Evolutionary conservation across 352 stramenopile genomes (phyloP), one percentile per base, ranked within the genome.

Genomic region (Pythium volutum): DNA sequence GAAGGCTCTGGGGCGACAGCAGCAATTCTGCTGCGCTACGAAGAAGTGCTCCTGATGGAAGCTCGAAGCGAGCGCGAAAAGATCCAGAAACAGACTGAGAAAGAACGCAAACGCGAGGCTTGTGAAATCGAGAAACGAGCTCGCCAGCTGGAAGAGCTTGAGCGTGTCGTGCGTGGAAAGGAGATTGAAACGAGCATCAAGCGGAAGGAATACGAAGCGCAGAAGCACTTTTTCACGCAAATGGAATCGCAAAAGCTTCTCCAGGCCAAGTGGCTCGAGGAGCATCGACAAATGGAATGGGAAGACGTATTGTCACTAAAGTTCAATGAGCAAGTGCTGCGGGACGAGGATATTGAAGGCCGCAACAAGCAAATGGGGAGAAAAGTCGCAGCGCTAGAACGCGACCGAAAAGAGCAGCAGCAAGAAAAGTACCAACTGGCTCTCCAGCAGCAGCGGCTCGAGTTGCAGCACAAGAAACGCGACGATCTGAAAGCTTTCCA

Each of bases 401-500:
- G 64, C 1, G 79, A 87, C 22, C 77, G 81, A 0, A 43, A 71
- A 25, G 79, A 91, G 22, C 62, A 76, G n/a, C 61, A 76, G 5
- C 66, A 74, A 38, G 69, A 69, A n/a, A 49, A 62, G 12, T 68
- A 66, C 2, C 79, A 89, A 57, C 51, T 91, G 3, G 57, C 72
- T 11, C 50, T 87, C 4, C 77, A 88, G 42, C 75, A 71, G 20
- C 59, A 74, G 29, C 77, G 79, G 27, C 59, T 91, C 0, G 58
- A 66, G 4, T 57, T 62, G 36, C 81, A 89, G 55, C 79, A 77
- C 10, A 55, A 53, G 1, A 86, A 82, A 34, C 79, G 81, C 18
- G 77, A 89, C 31, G 54, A 66, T 15, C 66, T 91, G 18, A 88
- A 89, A 55, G 57, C 49, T 16, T 78, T 80, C 27, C 79, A 89